These are phyloP conservation scores for Marchantia paleacea DNA, from an alignment of 225 moss, liverwort and hornwort genomes.

Conservation along the genomic window DNA sequence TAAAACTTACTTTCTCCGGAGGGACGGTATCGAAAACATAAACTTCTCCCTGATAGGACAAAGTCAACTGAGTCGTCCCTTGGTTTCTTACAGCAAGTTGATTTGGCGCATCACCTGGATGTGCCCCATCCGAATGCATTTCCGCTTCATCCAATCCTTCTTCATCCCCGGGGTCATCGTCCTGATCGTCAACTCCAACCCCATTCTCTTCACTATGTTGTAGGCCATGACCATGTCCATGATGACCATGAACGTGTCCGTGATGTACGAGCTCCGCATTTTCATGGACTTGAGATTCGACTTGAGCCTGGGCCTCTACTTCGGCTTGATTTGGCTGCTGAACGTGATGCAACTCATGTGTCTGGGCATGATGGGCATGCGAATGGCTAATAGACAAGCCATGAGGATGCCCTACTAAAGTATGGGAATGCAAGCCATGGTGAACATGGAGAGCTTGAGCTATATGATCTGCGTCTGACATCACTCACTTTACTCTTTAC, in stretches of 20 bases:
- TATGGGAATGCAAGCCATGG: constrained; percentile 57
- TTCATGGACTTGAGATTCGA: constrained; percentile 49
- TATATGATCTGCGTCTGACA: constrained; percentile 84
- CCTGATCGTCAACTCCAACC: constrained; percentile 63
- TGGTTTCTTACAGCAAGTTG: constrained; percentile 67
- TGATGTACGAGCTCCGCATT: constrained; percentile 56
- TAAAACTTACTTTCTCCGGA: constrained; percentile 72
- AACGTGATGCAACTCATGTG: constrained; percentile 64
- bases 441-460: constrained; percentile 66
- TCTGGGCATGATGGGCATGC: constrained; percentile 53
- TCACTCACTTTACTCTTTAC: constrained; percentile 55
- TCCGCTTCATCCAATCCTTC: constrained; percentile 92
- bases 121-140: constrained; percentile 88
- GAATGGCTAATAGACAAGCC: constrained; percentile 56
- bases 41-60: constrained; percentile 95
- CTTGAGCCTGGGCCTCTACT: constrained; percentile 41
- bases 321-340: constrained; percentile 48
- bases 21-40: constrained; percentile 97
- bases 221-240: constrained; percentile 49
- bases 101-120: constrained; percentile 61
- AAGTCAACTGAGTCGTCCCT: constrained; percentile 82
- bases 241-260: constrained; percentile 39
- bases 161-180: constrained; percentile 78
- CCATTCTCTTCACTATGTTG: constrained; percentile 74
- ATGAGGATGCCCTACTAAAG: constrained; percentile 57